Percentiles rank a stretch among this genome's conserved stretches.
phyloP scores from a whole-genome alignment of 1,284 basidiomycete species.

The Tausonia pullulans region DNA sequence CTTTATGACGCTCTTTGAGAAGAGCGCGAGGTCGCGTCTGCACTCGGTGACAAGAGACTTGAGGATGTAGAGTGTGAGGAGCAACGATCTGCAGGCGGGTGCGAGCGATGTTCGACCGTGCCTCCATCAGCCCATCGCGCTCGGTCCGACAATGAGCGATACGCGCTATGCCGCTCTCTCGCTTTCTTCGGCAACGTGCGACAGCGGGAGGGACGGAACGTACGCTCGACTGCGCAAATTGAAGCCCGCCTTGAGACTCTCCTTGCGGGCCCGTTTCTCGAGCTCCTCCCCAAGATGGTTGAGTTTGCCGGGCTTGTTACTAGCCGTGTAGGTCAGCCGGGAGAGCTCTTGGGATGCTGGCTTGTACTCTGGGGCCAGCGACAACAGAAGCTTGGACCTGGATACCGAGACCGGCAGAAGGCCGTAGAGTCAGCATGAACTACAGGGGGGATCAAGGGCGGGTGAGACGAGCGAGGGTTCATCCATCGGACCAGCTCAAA shows the following conservation, averaged over 20 bases:
- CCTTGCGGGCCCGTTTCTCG: constrained; percentile 59
- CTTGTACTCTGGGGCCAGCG: constrained; percentile 56
- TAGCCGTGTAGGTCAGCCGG: constrained; percentile 82
- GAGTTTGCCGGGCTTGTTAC: constrained; percentile 79
- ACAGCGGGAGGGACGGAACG: constrained; percentile 30
- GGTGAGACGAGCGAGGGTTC: too few species aligned
- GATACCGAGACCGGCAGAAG: neutral
- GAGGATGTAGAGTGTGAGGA: constrained; percentile 78
- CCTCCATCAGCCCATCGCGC: too few species aligned
- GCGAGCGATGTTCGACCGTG: too few species aligned
- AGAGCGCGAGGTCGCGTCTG: constrained; percentile 68
- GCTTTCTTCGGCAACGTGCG: too few species aligned
- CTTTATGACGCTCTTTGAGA: constrained; percentile 65
- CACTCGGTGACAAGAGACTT: constrained; percentile 81
- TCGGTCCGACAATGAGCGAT: too few species aligned
- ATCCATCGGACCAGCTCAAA: too few species aligned
- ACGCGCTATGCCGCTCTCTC: too few species aligned
- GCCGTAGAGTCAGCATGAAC: neutral
- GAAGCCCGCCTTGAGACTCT: constrained; percentile 54
- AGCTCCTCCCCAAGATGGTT: constrained; percentile 74
- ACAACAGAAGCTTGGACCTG: constrained; percentile 4
- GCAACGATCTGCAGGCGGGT: constrained; percentile 49
- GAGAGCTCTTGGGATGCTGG: constrained; percentile 85
- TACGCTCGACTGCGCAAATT: constrained; percentile 71
- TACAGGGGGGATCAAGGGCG: too few species aligned